phyloP scores from a whole-genome alignment of 495 filamentous ascomycete species.

The Neurospora discreta region DNA sequence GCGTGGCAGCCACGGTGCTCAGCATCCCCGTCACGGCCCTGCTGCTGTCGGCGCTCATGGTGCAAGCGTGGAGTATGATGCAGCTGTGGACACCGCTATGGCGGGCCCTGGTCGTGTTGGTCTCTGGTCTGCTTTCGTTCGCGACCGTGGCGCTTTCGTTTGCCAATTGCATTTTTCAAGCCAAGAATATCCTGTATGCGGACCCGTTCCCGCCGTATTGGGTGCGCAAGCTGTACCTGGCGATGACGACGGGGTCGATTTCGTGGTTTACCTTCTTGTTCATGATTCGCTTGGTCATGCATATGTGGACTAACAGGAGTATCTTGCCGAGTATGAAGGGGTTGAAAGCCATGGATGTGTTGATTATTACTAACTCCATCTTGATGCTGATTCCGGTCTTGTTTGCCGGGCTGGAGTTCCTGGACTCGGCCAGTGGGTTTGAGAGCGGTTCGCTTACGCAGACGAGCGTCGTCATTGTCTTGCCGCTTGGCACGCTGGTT shows the following conservation, averaged over 20 bases:
- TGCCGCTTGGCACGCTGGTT: conserved; percentile 72
- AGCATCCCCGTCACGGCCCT: conserved; percentile 46
- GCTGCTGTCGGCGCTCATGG: conserved; percentile 53
- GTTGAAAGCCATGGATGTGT: conserved; percentile 25
- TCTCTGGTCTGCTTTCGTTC: conserved; percentile 44
- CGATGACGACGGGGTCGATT: conserved; percentile 51
- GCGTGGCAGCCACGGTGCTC: conserved; percentile 42
- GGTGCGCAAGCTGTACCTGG: conserved; percentile 43
- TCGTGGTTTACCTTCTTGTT: conserved; percentile 70
- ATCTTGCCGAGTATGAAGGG: conserved; percentile 19
- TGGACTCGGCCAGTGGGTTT: conserved; percentile 21
- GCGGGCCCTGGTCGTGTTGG: conserved; percentile 30
- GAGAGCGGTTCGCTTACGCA: conserved; percentile 49
- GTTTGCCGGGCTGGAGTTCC: conserved; percentile 57
- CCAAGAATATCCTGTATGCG: conserved; percentile 34
- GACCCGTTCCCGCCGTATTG: conserved; percentile 15
- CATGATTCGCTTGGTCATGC: conserved; percentile 52
- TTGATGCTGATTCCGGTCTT: conserved; percentile 67
- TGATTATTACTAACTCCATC: conserved; percentile 27
- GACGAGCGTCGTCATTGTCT: conserved; percentile 59
- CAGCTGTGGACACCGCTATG: conserved; percentile 28
- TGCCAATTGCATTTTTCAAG: conserved; percentile 45
- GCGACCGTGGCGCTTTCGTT: conserved; percentile 50
- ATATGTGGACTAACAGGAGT: conserved; percentile 21
- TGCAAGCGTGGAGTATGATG: conserved; percentile 63